Conservation (phyloP, 768 basidiomycete species). For the Tricholoma flavovirens region DNA sequence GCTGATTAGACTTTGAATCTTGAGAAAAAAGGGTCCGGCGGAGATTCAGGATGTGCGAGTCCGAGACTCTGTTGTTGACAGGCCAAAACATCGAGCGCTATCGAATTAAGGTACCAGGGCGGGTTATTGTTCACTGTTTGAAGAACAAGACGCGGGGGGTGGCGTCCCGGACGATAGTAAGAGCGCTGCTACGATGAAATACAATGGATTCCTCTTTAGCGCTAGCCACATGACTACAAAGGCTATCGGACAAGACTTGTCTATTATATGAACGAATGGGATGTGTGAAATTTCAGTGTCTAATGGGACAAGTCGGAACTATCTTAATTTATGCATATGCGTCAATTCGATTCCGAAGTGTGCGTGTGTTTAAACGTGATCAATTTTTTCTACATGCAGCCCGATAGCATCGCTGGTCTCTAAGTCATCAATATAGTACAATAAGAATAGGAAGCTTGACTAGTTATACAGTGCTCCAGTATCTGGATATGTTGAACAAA, state of each 20-base stretch:
- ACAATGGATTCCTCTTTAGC: not conserved
- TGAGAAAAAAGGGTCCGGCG: not conserved
- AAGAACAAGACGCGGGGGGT: not conserved
- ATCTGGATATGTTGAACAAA: slow-evolving; percentile 10
- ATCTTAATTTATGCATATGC: not conserved
- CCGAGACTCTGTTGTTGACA: too few relatives aligned
- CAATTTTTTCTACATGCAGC: slow-evolving; percentile 13
- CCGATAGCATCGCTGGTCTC: slow-evolving; percentile 3
- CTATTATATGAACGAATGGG: not conserved
- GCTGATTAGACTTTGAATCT: not conserved
- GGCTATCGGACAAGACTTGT: too few relatives aligned
- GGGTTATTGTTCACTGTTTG: not conserved
- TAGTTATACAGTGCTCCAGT: slow-evolving; percentile 11
- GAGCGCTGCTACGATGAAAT: not conserved
- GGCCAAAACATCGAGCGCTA: not conserved
- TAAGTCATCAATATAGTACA: slow-evolving; percentile 12
- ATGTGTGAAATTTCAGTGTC: not conserved
- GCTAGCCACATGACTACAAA: not conserved
- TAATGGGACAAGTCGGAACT: not conserved
- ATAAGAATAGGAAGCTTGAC: slow-evolving; percentile 15
- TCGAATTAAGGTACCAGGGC: not conserved
- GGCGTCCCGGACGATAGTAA: not conserved
- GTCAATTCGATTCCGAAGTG: not conserved
- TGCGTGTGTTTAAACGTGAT: too few relatives aligned
- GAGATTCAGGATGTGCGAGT: not conserved